Evolutionary conservation across 2,329 filamentous ascomycete species (phyloP).

Genomic region (Epichloe sp.): DNA sequence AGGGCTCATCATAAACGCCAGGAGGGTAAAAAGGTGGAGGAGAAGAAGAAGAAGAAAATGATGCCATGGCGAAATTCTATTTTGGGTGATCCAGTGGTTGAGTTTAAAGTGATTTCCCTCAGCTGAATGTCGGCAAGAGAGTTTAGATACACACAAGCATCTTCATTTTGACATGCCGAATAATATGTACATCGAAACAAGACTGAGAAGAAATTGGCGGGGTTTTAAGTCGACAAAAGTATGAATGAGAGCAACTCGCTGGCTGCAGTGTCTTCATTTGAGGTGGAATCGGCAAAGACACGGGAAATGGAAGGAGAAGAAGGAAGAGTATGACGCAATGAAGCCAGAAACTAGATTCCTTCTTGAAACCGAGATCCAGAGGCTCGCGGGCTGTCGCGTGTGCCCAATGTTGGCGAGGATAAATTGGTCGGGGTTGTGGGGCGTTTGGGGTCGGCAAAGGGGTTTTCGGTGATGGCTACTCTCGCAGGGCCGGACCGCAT

Average conservation of each 20-base stretch:
- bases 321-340: neutral
- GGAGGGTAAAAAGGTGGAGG: too few species aligned
- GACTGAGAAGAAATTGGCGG: neutral
- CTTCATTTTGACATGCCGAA: neutral
- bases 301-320: neutral
- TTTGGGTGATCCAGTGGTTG: neutral
- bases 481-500: conserved; percentile 53
- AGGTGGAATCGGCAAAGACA: neutral
- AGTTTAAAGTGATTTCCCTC: neutral
- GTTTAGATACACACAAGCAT: conserved; percentile 3
- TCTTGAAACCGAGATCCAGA: conserved; percentile 29
- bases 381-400: conserved; percentile 20
- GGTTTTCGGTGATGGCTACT: conserved; percentile 44
- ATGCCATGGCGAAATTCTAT: neutral
- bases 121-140: neutral
- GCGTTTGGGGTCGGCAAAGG: conserved; percentile 25
- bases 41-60: neutral
- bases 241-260: neutral
- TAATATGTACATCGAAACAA: conserved; percentile 6
- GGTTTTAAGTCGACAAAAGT: neutral
- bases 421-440: conserved; percentile 12
- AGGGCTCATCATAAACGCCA: neutral
- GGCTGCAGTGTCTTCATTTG: neutral
- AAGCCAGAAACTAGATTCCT: conserved; percentile 18
- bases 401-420: conserved; percentile 23